Evolutionary conservation across 495 filamentous ascomycete species (phyloP), one percentile per base, ranked within the genome.

Genomic region (Cenococcum geophilum): DNA sequence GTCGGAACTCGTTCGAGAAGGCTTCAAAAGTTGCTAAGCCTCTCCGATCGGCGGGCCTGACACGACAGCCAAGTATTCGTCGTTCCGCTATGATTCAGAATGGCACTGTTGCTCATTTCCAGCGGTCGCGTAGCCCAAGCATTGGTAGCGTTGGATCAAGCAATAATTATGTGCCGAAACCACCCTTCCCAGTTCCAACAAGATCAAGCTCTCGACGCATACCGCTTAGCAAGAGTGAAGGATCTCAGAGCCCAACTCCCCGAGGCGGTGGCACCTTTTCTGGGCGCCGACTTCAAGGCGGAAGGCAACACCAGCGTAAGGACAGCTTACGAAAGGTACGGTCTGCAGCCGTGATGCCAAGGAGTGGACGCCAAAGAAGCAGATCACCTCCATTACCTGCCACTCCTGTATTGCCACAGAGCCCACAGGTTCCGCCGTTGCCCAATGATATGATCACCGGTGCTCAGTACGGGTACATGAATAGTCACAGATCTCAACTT

Each of bases 131-230:
- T 40, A 96, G 86, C 70, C 88, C 90, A 1, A 95, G 90, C 63
- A 76, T 90, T 25, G 78, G 83, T 63, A 77, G 88, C 79, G 64
- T 78, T 65, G 71, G 57, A 11, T 75, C 73, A 25, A 67, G 71
- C 59, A 2, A 32, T 2, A 68, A 58, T 45, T 55, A 65, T 23
- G 63, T 57, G 1, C 21, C 66, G 22, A 58, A 63, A 21, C 74
- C 73, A 36, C 74, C 73, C n/a, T 96, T 96, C 77, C 91, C 95
- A 0, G 92, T 98, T 9, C 93, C 93, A 4, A 88, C 86, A 11
- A 81, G 93, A 57, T 84, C 89, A 18, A 97, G 92, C 70, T 97
- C 93, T 2, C 83, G 90, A 63, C 87, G 88, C 66, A 79, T 86
- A 36, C 83, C 85, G 5, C 72, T 86, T 57, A 87, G 82, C 66